Evolutionary conservation across 345 rosid genomes (phyloP), one percentile per base, ranked within the genome.

Genomic region (Moricandia arvensis): DNA sequence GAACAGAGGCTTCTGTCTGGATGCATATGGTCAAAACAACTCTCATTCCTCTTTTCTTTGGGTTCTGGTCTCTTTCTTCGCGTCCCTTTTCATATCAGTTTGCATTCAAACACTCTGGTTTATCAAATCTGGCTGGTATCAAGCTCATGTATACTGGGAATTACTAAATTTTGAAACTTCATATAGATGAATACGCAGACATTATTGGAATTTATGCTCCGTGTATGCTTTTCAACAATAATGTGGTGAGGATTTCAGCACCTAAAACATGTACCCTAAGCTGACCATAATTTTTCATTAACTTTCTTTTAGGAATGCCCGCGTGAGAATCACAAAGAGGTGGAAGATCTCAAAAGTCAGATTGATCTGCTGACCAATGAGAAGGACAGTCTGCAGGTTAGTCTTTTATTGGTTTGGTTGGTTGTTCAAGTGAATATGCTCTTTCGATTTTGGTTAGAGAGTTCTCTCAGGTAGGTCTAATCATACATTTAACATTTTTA

Each of bases 321-420:
- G 45, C 29, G 3, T 71, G 63, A 53, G 37, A 51, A 68, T 11
- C 1, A 67, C 81, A 61, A 82, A 77, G 89, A 90, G 77, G 76
- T 88, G 60, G 82, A 85, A 79, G 74, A 83, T 79, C 89, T 92
- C 63, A 90, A 78, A 83, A 82, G 67, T 78, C 88, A 86, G 71
- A 66, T 87, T 71, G 87, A 90, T 65, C 63, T 84, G 35, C 81
- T 89, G 37, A 80, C 66, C n/a, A 75, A 64, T 21, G 93, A 95
- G 80, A 92, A 88, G 78, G 80, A 83, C 67, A 84, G 82, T 63
- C 79, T 88, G 27, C 79, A 95, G 96, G 99, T 53, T 21, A 75
- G 92, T 81, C 59, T 53, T 64, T 15, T 21, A 21, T 21, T n/a
- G 24, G 24, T 21, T 21, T 21, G 24, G 16, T 72, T 38, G 72